phyloP scores from a whole-genome alignment of 1,284 basidiomycete species.

The Ganoderma leucocontextum region DNA sequence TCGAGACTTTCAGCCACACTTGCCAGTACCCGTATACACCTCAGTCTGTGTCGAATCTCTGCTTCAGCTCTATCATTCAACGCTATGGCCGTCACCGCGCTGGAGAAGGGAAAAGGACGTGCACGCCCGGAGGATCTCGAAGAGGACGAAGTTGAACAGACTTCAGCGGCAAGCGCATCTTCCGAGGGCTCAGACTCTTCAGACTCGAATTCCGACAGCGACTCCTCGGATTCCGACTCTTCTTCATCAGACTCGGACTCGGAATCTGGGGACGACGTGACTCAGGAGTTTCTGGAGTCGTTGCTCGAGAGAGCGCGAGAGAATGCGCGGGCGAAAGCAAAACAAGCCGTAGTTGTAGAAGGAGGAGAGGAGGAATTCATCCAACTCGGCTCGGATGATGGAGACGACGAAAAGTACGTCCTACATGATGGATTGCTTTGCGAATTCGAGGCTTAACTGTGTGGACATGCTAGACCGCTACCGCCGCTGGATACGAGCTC shows the following conservation, averaged over 20 bases:
- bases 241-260: slow-evolving; percentile 42
- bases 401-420: slow-evolving; percentile 40
- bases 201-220: slow-evolving; percentile 42
- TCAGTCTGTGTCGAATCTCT: background rate
- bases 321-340: slow-evolving; percentile 47
- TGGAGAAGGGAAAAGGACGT: slow-evolving; percentile 55
- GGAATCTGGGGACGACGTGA: slow-evolving; percentile 55
- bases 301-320: slow-evolving; percentile 67
- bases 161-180: slow-evolving; percentile 38
- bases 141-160: slow-evolving; percentile 32
- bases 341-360: slow-evolving; percentile 19
- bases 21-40: background rate
- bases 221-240: slow-evolving; percentile 46
- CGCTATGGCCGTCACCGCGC: slow-evolving; percentile 36
- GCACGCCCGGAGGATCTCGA: slow-evolving; percentile 36
- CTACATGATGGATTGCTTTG: background rate
- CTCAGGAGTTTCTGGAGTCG: slow-evolving; percentile 68
- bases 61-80: background rate
- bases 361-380: slow-evolving; percentile 46
- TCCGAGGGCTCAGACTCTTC: slow-evolving; percentile 38
- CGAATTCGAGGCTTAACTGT: slow-evolving; percentile 20
- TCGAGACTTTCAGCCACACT: slow-evolving; percentile 3
- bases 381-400: slow-evolving; percentile 37
- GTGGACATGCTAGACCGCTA: slow-evolving; percentile 54
- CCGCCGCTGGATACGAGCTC: slow-evolving; percentile 71